Conservation (phyloP, 257 asterid species). For the Fraxinus cuspidata region DNA sequence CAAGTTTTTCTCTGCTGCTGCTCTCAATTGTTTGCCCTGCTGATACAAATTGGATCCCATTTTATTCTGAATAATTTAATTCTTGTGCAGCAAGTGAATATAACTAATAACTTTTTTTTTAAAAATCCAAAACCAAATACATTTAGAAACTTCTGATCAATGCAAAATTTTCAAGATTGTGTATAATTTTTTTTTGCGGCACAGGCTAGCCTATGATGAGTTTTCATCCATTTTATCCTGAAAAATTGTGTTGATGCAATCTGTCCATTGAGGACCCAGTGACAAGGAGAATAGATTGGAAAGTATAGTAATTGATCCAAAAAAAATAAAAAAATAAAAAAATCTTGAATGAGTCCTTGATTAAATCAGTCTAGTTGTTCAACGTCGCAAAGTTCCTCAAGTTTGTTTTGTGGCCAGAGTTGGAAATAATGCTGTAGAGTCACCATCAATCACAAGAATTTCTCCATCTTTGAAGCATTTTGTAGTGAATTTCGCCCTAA, state of each 20-base stretch:
- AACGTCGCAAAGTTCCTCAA: not conserved
- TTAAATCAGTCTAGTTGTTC: not conserved
- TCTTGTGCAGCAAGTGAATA: not conserved
- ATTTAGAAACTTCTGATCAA: constrained; percentile 1
- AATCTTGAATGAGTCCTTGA: not conserved
- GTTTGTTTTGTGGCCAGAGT: constrained; percentile 35
- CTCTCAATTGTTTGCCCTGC: constrained; percentile 16
- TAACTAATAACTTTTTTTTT: not conserved
- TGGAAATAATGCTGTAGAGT: constrained; percentile 60
- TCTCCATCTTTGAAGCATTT: constrained; percentile 54
- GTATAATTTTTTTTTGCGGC: not conserved
- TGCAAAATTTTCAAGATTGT: not conserved
- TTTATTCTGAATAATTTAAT: constrained; percentile 34
- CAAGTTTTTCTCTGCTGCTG: constrained; percentile 15
- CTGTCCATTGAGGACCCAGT: not conserved
- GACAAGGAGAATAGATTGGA: not conserved
- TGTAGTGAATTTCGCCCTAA: constrained; percentile 62
- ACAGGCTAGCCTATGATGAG: not conserved
- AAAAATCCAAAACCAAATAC: not conserved
- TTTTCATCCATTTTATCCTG: not conserved
- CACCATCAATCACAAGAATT: constrained; percentile 58
- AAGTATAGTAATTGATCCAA: no score
- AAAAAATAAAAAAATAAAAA: no score
- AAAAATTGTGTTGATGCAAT: not conserved
- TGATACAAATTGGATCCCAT: constrained; percentile 26